phyloP scores from a whole-genome alignment of 176 grass and related monocot genomes.

The Musa itinerans region DNA sequence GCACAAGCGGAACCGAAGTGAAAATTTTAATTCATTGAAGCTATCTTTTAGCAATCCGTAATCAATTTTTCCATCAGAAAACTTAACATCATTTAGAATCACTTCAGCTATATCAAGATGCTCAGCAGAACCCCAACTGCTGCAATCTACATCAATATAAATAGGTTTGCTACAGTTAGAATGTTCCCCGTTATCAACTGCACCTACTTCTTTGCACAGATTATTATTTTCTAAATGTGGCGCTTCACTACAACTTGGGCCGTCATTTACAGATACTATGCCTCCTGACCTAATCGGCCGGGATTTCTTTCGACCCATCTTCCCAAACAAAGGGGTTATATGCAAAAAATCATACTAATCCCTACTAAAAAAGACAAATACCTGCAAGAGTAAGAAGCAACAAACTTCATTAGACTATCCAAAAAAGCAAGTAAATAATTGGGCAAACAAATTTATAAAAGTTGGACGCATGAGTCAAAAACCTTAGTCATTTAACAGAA shows the following conservation, averaged over 20 bases:
- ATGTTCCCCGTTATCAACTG: constrained; percentile 4
- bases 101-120: constrained; percentile 72
- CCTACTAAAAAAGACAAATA: background rate
- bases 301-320: constrained; percentile 77
- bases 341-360: background rate
- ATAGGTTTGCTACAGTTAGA: constrained; percentile 29
- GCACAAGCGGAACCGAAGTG: constrained; percentile 46
- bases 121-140: constrained; percentile 20
- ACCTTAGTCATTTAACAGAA: background rate
- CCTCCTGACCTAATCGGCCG: constrained; percentile 32
- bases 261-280: constrained; percentile 12
- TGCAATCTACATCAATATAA: constrained; percentile 44
- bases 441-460: background rate
- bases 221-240: constrained; percentile 30
- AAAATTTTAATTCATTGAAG: constrained; percentile 29
- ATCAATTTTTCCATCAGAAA: constrained; percentile 33
- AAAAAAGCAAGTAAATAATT: background rate
- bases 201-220: constrained; percentile 5
- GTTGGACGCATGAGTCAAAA: background rate
- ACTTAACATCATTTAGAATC: constrained; percentile 36
- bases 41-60: constrained; percentile 20
- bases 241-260: constrained; percentile 23
- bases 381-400: constrained; percentile 3
- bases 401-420: background rate
- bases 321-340: constrained; percentile 2